Conservation (phyloP, 75 land plant genomes). For the Ceratopteris richardii region DNA sequence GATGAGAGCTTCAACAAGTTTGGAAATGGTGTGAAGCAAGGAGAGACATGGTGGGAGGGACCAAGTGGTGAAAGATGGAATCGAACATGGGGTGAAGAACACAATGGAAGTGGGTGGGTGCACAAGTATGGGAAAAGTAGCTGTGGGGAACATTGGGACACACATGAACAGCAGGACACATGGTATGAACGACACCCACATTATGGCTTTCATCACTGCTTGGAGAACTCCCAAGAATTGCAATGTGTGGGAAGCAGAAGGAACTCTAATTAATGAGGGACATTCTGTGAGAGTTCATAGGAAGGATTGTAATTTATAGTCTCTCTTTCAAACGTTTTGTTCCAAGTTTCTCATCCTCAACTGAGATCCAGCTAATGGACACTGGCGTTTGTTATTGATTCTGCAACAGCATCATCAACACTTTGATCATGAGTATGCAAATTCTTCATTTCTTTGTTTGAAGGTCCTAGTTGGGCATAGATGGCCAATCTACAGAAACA, state of each 20-base stretch:
- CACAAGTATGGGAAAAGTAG: constrained; percentile 98
- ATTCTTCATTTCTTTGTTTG: too few species aligned
- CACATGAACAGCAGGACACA: constrained; percentile 74
- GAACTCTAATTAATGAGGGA: too few species aligned
- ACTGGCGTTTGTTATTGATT: too few species aligned
- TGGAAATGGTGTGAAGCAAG: constrained; percentile 78
- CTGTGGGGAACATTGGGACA: constrained; percentile 98
- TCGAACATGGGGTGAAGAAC: constrained; percentile 95
- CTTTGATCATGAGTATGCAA: too few species aligned
- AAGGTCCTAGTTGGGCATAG: too few species aligned
- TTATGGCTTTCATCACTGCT: constrained; percentile 73
- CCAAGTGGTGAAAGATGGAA: constrained; percentile 84
- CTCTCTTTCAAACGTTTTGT: too few species aligned
- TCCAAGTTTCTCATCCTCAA: too few species aligned
- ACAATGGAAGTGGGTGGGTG: constrained; percentile 92
- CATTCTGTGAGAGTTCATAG: too few species aligned
- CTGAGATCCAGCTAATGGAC: too few species aligned
- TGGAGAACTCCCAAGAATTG: constrained; percentile 74
- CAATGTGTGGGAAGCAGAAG: constrained; percentile 36
- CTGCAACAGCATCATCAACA: too few species aligned
- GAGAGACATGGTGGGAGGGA: constrained; percentile 99
- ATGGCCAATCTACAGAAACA: too few species aligned
- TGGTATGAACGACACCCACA: constrained; percentile 93
- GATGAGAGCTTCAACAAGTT: constrained; percentile 74
- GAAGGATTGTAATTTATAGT: too few species aligned